Evolutionary conservation across 306 rosid species (phyloP).

Genomic region (Quercus variabilis): DNA sequence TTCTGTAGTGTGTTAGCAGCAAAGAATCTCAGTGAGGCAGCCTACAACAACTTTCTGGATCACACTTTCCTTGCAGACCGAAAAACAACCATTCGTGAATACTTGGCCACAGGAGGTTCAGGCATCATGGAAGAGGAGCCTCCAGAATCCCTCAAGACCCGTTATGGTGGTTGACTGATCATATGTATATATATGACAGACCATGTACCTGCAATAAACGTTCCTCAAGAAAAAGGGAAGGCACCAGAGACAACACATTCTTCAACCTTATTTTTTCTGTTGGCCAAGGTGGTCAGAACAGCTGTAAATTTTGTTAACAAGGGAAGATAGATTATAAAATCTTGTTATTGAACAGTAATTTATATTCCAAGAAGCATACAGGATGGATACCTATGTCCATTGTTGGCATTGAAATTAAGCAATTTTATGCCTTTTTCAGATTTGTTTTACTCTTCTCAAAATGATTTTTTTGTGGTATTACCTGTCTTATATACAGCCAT

Average conservation of each 20-base stretch:
- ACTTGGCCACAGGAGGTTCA: constrained; percentile 65
- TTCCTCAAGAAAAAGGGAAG: not conserved
- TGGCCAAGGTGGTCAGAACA: not conserved
- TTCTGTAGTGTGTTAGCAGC: constrained; percentile 82
- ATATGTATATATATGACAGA: not conserved
- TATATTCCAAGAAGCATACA: not conserved
- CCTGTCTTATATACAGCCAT: too few relatives aligned
- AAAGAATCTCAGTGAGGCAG: constrained; percentile 55
- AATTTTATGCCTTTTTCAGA: not conserved
- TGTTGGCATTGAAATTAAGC: not conserved
- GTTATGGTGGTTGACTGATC: constrained; percentile 73
- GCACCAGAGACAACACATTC: not conserved
- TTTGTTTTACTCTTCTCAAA: not conserved
- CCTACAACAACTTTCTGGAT: constrained; percentile 78
- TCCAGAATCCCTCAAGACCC: constrained; percentile 74
- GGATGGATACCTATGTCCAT: not conserved
- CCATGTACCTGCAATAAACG: not conserved
- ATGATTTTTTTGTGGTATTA: too few relatives aligned
- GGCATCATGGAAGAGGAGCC: constrained; percentile 98
- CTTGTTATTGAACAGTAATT: not conserved
- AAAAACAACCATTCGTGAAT: constrained; percentile 70
- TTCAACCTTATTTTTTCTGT: not conserved
- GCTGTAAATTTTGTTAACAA: not conserved
- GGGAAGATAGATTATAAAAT: not conserved
- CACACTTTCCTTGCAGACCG: constrained; percentile 94